Evolutionary conservation across 805 yeast species (phyloP).

Genomic region (Yamadazyma sp.): DNA sequence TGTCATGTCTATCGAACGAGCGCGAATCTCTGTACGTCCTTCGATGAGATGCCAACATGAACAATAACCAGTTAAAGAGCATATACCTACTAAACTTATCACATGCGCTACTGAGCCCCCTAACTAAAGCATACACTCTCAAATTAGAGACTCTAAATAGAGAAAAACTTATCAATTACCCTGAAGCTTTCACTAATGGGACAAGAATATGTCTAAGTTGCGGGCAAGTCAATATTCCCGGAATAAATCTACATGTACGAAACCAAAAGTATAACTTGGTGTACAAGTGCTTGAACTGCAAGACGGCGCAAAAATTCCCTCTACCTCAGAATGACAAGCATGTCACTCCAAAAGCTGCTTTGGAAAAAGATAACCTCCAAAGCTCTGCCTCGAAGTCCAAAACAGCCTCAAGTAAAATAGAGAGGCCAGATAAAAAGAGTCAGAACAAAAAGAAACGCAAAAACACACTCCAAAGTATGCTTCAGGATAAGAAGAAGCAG

Average conservation of each 20-base stretch:
- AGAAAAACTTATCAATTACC: conserved; percentile 28
- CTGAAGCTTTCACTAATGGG: conserved; percentile 24
- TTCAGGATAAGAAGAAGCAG: conserved; percentile 41
- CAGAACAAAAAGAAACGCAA: conserved; percentile 46
- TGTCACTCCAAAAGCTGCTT: not conserved
- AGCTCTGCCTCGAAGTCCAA: not conserved
- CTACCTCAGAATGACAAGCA: conserved; percentile 1
- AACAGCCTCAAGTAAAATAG: conserved; percentile 1
- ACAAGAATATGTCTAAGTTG: conserved; percentile 30
- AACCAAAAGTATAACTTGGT: not conserved
- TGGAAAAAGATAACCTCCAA: not conserved
- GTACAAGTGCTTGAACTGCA: conserved; percentile 19
- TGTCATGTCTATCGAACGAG: too few species aligned
- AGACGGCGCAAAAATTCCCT: conserved; percentile 1
- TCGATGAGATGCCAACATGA: conserved; percentile 6
- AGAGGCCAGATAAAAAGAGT: conserved; percentile 30
- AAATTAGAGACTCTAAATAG: conserved; percentile 21
- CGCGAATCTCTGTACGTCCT: too few species aligned
- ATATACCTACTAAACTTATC: conserved; percentile 32
- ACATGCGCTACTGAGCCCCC: conserved; percentile 24
- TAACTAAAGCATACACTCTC: conserved; percentile 25
- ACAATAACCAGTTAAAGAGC: conserved; percentile 20
- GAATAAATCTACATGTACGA: conserved; percentile 17
- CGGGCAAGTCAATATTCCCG: conserved; percentile 34
- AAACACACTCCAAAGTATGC: conserved; percentile 41